Evolutionary conservation across 2,329 filamentous ascomycete species (phyloP).

Genomic region (Penicillium sp.): DNA sequence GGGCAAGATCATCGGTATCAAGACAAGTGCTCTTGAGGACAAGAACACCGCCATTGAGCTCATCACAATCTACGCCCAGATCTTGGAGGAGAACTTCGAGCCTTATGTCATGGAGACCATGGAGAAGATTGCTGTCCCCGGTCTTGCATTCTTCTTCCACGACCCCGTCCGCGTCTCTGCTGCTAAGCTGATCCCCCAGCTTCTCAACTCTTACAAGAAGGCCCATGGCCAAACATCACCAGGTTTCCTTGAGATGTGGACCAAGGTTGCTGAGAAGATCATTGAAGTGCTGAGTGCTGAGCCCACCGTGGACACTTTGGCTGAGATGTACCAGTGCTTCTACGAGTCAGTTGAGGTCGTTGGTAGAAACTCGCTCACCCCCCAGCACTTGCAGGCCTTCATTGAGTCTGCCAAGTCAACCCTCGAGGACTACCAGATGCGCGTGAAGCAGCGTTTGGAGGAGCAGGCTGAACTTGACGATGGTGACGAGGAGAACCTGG

Average conservation of each 20-base stretch:
- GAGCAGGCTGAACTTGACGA: constrained; percentile 83
- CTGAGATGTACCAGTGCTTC: constrained; percentile 99
- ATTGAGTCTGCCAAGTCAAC: constrained; percentile 83
- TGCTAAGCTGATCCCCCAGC: constrained; percentile 88
- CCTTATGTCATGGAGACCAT: constrained; percentile 90
- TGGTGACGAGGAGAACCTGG: constrained; percentile 85
- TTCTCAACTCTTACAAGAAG: constrained; percentile 92
- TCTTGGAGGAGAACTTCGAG: constrained; percentile 89
- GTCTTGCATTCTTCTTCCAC: constrained; percentile 98
- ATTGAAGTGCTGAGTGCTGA: constrained; percentile 92
- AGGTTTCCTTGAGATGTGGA: constrained; percentile 81
- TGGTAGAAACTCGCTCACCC: constrained; percentile 77
- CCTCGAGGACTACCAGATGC: constrained; percentile 87
- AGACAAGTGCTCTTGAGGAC: constrained; percentile 93
- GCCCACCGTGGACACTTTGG: constrained; percentile 91
- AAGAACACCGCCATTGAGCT: constrained; percentile 99
- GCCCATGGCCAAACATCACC: constrained; percentile 78
- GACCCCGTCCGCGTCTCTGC: constrained; percentile 94
- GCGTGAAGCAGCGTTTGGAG: constrained; percentile 79
- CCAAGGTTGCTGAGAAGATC: constrained; percentile 80
- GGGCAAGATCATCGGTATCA: constrained; percentile 97
- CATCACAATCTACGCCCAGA: constrained; percentile 94
- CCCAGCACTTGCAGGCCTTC: constrained; percentile 80
- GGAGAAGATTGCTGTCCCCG: constrained; percentile 93
- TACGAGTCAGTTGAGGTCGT: constrained; percentile 97